Base-by-base conservation (phyloP, 1,139 yeast genomes). In the Meyerozyma sp. region DNA sequence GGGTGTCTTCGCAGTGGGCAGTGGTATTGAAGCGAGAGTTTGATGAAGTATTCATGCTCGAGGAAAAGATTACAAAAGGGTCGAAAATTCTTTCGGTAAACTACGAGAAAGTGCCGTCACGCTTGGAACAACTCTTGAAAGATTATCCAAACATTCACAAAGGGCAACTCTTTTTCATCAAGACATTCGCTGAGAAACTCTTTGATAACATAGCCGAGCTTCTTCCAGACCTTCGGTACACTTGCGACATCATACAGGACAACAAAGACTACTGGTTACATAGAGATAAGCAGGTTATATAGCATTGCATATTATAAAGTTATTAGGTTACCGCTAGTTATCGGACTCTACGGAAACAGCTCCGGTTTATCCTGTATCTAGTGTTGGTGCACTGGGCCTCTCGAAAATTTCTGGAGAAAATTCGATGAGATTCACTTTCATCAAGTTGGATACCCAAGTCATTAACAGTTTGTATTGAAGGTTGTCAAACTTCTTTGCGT, bases 1-100 rank as follows among this genome's bases (percentile, higher is more conserved):
- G 78, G 38, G 81, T 89, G 4, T 83, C 94, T 10, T 78, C 89
- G 1, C 84, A 84, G 62, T 91, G 98, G 97, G 96, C 96, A 4
- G 68, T 79, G 50, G 81, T 82, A 9, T 73, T 91, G 42, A 75
- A 84, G 1, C 69, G 85, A 50, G 98, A 91, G 62, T 87, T 90
- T 55, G 77, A 75, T 40, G 93, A 87, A 58, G 81, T 89, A 42
- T 69, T 73, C 6, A 61, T 61, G 36, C 66, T 89, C 41, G 88
- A 83, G 50, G 61, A 63, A 28, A 62, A 69, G 43, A 55, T 78
- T 16, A 38, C 46, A 21, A 32, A 38, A 28, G 42, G 40, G 11
- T 28, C 49, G 13, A 25, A 34, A 9, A 32, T 44, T 13, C 46
- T 40, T 32, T 32, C 36, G 41, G 55, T 67, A n/a, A 40, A 45